phyloP scores from a whole-genome alignment of 1,284 basidiomycete species.

The Marasmius sp. region DNA sequence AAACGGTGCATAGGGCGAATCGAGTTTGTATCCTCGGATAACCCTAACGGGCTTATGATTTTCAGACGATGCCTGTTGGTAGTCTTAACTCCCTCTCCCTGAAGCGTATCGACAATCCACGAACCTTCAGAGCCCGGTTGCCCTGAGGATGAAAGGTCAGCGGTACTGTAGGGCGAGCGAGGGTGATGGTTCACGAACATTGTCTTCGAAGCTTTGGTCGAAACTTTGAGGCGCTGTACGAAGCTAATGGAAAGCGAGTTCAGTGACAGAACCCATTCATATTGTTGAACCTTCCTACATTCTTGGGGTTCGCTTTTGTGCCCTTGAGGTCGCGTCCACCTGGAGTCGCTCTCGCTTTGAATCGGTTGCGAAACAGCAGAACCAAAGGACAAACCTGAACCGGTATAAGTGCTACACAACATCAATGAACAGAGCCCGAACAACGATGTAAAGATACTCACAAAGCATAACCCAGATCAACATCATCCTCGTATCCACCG shows the following conservation, averaged over 20 bases:
- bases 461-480: constrained; percentile 80
- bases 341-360: constrained; percentile 18
- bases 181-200: constrained; percentile 30
- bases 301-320: constrained; percentile 73
- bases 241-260: constrained; percentile 43
- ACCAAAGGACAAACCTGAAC: constrained; percentile 48
- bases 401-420: constrained; percentile 65
- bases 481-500: constrained; percentile 84
- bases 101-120: not conserved
- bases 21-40: constrained; percentile 78
- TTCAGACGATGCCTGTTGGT: constrained; percentile 58
- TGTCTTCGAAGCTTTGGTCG: constrained; percentile 75
- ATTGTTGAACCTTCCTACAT: constrained; percentile 46
- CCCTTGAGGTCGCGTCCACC: constrained; percentile 83
- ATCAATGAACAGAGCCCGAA: not conserved
- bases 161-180: not conserved
- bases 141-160: constrained; percentile 26
- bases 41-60: constrained; percentile 70
- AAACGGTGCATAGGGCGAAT: constrained; percentile 64
- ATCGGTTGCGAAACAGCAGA: not conserved
- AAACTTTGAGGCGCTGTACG: constrained; percentile 82
- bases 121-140: constrained; percentile 68
- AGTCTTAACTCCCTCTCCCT: not conserved
- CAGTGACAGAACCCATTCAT: too few relatives aligned
- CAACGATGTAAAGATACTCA: constrained; percentile 39